Evolutionary conservation across 805 yeast genomes (phyloP).

Genomic region (Ogataea corticis): DNA sequence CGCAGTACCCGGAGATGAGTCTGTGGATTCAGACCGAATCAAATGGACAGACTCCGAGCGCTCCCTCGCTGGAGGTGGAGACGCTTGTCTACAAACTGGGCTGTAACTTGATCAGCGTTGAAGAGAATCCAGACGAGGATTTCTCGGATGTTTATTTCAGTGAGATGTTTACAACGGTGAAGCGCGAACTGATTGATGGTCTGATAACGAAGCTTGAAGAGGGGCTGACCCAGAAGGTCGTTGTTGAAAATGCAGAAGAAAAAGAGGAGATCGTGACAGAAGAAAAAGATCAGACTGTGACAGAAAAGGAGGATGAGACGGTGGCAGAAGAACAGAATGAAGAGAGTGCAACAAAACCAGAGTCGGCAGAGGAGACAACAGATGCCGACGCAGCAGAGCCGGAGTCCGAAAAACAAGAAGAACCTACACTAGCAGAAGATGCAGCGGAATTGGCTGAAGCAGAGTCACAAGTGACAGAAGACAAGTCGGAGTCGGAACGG

Average conservation of each 20-base stretch:
- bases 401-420: slow-evolving; percentile 2
- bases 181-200: slow-evolving; percentile 15
- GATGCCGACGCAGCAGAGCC: background rate
- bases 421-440: too few relatives aligned
- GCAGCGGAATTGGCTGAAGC: too few relatives aligned
- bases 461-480: too few relatives aligned
- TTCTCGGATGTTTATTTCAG: slow-evolving; percentile 31
- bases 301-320: background rate
- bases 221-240: background rate
- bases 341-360: too few relatives aligned
- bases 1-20: slow-evolving; percentile 19
- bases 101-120: slow-evolving; percentile 14
- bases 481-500: too few relatives aligned
- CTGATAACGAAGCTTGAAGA: slow-evolving; percentile 10
- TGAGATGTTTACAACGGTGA: slow-evolving; percentile 17
- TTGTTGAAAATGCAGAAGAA: too few relatives aligned
- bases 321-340: too few relatives aligned
- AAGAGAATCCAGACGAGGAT: slow-evolving; percentile 22
- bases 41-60: slow-evolving; percentile 18
- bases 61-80: slow-evolving; percentile 27
- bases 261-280: too few relatives aligned
- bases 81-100: slow-evolving; percentile 22
- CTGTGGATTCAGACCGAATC: slow-evolving; percentile 21
- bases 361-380: background rate
- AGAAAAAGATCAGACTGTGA: too few relatives aligned